Evolutionary conservation across 208 protist genomes (phyloP), one percentile per base, ranked within the genome.

Genomic region (Trypanosoma conorhini): DNA sequence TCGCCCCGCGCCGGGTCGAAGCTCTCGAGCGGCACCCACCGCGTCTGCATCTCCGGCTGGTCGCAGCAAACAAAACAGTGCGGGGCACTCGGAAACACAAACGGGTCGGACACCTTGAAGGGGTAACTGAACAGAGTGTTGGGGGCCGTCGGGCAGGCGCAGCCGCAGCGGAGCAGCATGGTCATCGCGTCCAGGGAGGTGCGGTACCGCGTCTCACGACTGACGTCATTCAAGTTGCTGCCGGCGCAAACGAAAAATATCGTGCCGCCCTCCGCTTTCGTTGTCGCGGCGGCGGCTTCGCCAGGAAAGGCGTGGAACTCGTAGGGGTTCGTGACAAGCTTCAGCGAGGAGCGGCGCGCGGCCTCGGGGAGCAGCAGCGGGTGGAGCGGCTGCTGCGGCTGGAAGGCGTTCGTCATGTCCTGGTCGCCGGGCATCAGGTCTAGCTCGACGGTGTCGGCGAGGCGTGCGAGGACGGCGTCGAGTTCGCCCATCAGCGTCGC

Each of bases 121-220:
- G 95, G 92, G 62, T 97, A 98, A 57, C 94, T 96, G 66, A 89
- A 92, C n/a, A 97, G 77, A 4, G 91, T 97, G 77, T 97, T 95
- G 7, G 95, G 95, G 0, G 93, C 91, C 19, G 95, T 97, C 19
- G 95, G 95, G 62, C 88, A 95, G 30, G 90, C 81, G 46, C 91
- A 95, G 4, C 87, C 88, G 5, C 77, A 87, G 52, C 69, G 82
- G 50, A 97, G 57, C 24, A 95, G 72, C 72, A 86, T 79, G 22
- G 76, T 75, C 87, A 98, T 85, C 8, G 89, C 76, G 22, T 94
- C 88, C 0, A 95, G 69, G 0, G 84, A 82, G 12, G 79, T 80
- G 28, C 63, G 46, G 30, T 82, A 86, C 19, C 57, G 61, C 7
- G 91, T 93, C 69, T 97, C 82, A 44, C 85, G 82, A 54, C 80